Conservation (phyloP, 345 rosid species). For the Carallia pectinifolia region DNA sequence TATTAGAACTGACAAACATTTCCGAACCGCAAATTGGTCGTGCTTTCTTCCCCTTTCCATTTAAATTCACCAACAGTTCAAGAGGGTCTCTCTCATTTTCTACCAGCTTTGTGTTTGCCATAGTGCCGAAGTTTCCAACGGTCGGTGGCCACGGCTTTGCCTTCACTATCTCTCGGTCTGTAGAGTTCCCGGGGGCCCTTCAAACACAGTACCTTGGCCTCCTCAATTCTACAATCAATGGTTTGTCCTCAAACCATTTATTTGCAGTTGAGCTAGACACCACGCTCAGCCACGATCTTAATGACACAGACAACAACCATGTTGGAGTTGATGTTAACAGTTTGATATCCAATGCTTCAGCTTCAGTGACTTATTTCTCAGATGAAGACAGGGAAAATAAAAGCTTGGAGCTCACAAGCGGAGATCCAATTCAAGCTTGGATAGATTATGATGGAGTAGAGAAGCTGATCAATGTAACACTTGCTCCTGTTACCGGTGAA, state of each 20-base stretch:
- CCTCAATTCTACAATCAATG: conserved; percentile 3
- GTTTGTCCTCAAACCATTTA: conserved; percentile 5
- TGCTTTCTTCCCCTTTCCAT: conserved; percentile 43
- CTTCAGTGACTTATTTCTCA: neutral
- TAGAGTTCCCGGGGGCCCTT: conserved; percentile 5
- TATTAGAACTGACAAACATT: conserved; percentile 52
- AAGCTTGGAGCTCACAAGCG: conserved; percentile 6
- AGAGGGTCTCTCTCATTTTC: conserved; percentile 22
- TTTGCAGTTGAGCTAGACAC: conserved; percentile 20
- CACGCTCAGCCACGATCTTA: neutral
- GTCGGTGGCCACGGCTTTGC: conserved; percentile 30
- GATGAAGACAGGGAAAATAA: neutral
- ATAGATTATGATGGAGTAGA: neutral
- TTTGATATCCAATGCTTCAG: conserved; percentile 1
- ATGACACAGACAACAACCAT: conserved; percentile 16
- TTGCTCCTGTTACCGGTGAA: neutral
- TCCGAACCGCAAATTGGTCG: conserved; percentile 32
- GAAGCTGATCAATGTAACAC: conserved; percentile 1
- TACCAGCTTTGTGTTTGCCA: conserved; percentile 21
- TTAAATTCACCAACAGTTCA: conserved; percentile 22
- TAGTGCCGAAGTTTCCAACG: conserved; percentile 1
- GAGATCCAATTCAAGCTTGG: conserved; percentile 6
- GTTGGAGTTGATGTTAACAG: conserved; percentile 19
- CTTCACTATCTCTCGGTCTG: conserved; percentile 19
- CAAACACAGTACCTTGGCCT: conserved; percentile 18